phyloP scores from a whole-genome alignment of 306 rosid genomes.

The Myrica gale region DNA sequence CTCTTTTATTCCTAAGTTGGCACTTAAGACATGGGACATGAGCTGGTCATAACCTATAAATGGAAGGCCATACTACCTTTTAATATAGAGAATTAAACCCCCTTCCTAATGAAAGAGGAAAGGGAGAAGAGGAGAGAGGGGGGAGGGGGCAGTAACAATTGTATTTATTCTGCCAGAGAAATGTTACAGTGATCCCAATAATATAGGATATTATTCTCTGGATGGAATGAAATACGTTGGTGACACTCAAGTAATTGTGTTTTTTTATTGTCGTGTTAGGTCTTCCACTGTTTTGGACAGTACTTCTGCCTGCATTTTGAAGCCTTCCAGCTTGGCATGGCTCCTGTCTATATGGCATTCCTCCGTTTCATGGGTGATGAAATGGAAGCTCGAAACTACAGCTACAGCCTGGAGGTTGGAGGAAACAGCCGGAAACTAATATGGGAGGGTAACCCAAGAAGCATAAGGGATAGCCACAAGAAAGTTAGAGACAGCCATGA shows the following conservation, averaged over 20 bases:
- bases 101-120: no score
- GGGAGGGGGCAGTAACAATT: no score
- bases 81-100: no score
- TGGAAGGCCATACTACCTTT: no score
- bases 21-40: no score
- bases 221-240: no score
- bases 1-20: no score
- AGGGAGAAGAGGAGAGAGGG: no score
- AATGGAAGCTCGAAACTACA: constrained; percentile 59
- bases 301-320: constrained; percentile 81
- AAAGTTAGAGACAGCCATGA: constrained; percentile 77
- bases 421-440: constrained; percentile 65
- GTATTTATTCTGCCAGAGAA: no score
- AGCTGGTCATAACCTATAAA: no score
- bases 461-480: constrained; percentile 71
- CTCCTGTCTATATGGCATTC: constrained; percentile 78
- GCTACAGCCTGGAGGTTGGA: constrained; percentile 76
- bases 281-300: constrained; percentile 73
- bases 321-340: constrained; percentile 78
- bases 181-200: not conserved
- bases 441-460: constrained; percentile 69
- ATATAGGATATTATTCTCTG: constrained; percentile 13
- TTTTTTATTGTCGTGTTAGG: constrained; percentile 38
- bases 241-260: constrained; percentile 13
- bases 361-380: constrained; percentile 79